Evolutionary conservation across 2,329 filamentous ascomycete genomes (phyloP).

Genomic region (Fusarium sp.): DNA sequence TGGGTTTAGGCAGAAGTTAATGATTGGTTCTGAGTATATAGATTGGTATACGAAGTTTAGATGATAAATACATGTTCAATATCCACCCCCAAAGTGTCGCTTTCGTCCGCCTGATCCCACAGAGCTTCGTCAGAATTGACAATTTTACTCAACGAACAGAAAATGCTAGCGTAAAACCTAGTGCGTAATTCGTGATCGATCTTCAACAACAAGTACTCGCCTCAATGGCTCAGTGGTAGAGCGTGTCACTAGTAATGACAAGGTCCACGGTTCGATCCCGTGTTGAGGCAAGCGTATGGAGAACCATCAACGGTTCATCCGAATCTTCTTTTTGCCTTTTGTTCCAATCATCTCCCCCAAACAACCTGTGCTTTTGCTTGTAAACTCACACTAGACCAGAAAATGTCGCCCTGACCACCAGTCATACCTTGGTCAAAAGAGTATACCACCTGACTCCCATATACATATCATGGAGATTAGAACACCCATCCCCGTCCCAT

Average conservation of each 20-base stretch:
- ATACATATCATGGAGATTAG: slow-evolving; percentile 10
- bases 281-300: not conserved
- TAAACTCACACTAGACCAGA: not conserved
- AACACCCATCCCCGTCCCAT: slow-evolving; percentile 11
- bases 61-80: not conserved
- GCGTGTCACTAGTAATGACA: slow-evolving; percentile 38
- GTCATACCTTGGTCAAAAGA: not conserved
- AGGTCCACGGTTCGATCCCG: slow-evolving; percentile 37
- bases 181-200: rapidly evolving
- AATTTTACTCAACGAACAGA: not conserved
- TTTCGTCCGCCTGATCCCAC: not conserved
- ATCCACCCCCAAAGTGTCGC: not conserved
- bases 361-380: not conserved
- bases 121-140: not conserved
- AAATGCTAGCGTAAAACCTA: not conserved
- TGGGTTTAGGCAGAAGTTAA: not conserved
- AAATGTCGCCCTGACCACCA: not conserved
- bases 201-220: slow-evolving; percentile 10
- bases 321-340: not conserved
- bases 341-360: rapidly evolving
- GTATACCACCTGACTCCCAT: slow-evolving; percentile 16
- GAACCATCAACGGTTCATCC: rapidly evolving
- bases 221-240: slow-evolving; percentile 35
- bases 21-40: not conserved
- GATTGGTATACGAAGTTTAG: not conserved